Evolutionary conservation across 2,329 filamentous ascomycete genomes (phyloP).

Genomic region (Pseudophaeomoniella oleicola): DNA sequence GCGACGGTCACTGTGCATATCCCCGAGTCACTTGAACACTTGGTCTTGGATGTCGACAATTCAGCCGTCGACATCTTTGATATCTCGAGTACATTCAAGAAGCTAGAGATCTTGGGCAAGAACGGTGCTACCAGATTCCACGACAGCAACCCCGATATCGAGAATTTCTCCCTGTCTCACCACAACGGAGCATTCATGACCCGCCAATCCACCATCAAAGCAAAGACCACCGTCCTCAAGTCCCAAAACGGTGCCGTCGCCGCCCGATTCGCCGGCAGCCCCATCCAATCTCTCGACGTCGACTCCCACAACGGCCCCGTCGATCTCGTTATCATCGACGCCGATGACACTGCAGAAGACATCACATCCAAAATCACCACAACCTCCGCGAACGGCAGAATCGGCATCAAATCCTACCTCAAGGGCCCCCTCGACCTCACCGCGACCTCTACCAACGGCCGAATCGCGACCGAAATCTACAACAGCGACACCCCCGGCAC

Average conservation of each 20-base stretch:
- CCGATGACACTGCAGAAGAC: not conserved
- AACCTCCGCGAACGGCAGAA: not conserved
- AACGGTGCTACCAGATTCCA: not conserved
- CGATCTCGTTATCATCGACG: not conserved
- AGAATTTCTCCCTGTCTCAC: not conserved
- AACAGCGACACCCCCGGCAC: not conserved
- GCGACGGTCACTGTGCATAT: not conserved
- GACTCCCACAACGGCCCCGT: not conserved
- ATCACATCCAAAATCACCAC: not conserved
- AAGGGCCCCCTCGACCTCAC: not conserved
- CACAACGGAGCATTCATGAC: not conserved
- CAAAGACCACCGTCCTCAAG: not conserved
- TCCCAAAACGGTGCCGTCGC: not conserved
- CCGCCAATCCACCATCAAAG: not conserved
- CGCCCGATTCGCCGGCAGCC: not conserved
- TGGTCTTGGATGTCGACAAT: not conserved
- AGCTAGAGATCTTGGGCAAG: not conserved
- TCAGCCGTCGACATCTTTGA: not conserved
- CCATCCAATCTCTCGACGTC: not conserved
- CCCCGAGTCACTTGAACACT: not conserved
- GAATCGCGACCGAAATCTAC: not conserved
- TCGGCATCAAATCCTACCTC: not conserved
- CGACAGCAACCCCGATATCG: not conserved
- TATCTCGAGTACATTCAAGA: not conserved
- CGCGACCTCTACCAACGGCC: not conserved